Evolutionary conservation across 192 early-diverging fungal species (phyloP).

Genomic region (Geosiphon pyriformis): DNA sequence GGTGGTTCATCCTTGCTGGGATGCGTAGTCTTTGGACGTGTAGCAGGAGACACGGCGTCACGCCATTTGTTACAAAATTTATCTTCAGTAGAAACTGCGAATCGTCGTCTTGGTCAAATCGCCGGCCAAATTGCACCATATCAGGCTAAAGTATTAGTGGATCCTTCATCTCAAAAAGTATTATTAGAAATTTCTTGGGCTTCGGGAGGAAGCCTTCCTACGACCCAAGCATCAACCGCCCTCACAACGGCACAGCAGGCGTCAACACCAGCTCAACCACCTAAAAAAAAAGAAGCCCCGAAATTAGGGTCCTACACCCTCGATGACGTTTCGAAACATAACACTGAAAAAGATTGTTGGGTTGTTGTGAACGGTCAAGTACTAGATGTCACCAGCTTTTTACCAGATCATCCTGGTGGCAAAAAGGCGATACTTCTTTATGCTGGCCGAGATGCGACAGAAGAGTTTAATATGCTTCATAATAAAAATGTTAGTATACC

Average conservation of each 20-base stretch:
- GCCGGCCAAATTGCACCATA: conserved; percentile 62
- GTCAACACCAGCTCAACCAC: conserved; percentile 24
- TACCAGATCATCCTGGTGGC: conserved; percentile 77
- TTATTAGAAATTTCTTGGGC: conserved; percentile 49
- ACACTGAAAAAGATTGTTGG: conserved; percentile 75
- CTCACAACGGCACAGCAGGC: conserved; percentile 32
- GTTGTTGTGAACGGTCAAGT: conserved; percentile 81
- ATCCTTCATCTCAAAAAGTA: conserved; percentile 43
- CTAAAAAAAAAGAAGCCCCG: conserved; percentile 16
- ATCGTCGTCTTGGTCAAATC: conserved; percentile 61
- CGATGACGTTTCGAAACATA: conserved; percentile 66
- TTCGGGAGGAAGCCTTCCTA: conserved; percentile 31
- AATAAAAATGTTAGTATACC: conserved; percentile 60
- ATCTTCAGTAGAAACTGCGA: conserved; percentile 44
- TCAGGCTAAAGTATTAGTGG: conserved; percentile 38
- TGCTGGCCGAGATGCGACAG: conserved; percentile 79
- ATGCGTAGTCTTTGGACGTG: conserved; percentile 94
- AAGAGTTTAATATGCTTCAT: conserved; percentile 83
- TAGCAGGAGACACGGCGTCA: conserved; percentile 72
- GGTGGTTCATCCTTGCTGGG: conserved; percentile 91
- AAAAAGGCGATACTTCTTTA: conserved; percentile 82
- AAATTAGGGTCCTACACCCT: conserved; percentile 45
- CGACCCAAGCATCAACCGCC: conserved; percentile 25
- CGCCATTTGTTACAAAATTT: conserved; percentile 52
- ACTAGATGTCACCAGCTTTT: conserved; percentile 71